phyloP scores from a whole-genome alignment of 139 green algal genomes.

The Zygnema cylindricum region DNA sequence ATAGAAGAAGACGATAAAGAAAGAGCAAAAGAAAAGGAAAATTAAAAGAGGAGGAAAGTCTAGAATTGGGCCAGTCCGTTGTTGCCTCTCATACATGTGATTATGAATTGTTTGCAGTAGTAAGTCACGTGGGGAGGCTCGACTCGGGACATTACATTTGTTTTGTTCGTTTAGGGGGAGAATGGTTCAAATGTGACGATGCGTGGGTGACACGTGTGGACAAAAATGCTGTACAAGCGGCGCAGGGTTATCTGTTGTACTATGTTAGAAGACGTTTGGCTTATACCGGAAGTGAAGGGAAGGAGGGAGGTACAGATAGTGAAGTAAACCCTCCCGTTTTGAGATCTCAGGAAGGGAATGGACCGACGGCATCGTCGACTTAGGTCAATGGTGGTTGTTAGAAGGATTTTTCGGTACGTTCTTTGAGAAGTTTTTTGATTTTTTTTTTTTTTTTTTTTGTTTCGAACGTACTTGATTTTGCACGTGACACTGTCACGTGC shows the following conservation, averaged over 20 bases:
- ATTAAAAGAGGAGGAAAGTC: background rate
- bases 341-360: too few relatives aligned
- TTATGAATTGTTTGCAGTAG: constrained; percentile 86
- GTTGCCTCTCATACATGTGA: background rate
- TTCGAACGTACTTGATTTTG: too few relatives aligned
- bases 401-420: too few relatives aligned
- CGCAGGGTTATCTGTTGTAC: constrained; percentile 91
- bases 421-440: too few relatives aligned
- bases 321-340: too few relatives aligned
- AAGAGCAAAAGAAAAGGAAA: background rate
- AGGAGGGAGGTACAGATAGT: background rate
- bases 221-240: constrained; percentile 71
- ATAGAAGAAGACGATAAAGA: background rate
- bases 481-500: too few relatives aligned
- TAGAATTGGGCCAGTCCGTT: background rate
- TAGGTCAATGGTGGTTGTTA: too few relatives aligned
- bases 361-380: too few relatives aligned
- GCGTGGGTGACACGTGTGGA: constrained; percentile 74
- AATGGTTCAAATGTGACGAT: constrained; percentile 88
- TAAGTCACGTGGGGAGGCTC: constrained; percentile 73
- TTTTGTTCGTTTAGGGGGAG: constrained; percentile 67
- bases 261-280: constrained; percentile 66
- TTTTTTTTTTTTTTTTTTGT: too few relatives aligned
- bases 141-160: constrained; percentile 85
- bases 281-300: background rate